These are phyloP conservation scores for Colletotrichum sp. DNA, from an alignment of 2,329 filamentous ascomycete species.

Conservation along the genomic window DNA sequence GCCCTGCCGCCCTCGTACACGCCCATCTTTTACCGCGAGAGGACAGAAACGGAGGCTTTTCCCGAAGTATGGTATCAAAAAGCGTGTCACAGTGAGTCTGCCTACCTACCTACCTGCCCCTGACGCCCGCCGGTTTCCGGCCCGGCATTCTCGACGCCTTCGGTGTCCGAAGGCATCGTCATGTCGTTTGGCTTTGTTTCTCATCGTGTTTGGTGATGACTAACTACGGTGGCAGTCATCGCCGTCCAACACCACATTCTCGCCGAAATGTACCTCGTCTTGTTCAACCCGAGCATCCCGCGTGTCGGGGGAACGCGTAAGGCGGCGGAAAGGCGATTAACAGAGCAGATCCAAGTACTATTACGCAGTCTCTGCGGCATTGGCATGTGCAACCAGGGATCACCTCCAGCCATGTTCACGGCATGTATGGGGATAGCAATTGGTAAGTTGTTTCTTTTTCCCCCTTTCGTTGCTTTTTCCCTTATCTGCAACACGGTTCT, in stretches of 20 bases:
- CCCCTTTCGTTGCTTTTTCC: neutral
- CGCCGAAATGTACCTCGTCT: conserved; percentile 60
- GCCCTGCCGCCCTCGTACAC: conserved; percentile 21
- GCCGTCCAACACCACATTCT: conserved; percentile 66
- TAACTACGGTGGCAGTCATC: conserved; percentile 47
- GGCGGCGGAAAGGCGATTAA: conserved; percentile 29
- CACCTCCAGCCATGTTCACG: conserved; percentile 61
- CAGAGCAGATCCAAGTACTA: conserved; percentile 49
- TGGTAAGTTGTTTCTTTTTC: neutral
- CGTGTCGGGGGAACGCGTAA: conserved; percentile 47
- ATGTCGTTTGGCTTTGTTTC: conserved; percentile 31
- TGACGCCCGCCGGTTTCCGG: neutral
- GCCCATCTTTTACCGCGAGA: conserved; percentile 22
- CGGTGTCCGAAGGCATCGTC: conserved; percentile 42
- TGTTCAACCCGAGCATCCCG: conserved; percentile 60
- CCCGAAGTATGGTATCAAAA: conserved; percentile 24
- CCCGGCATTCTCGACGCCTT: neutral
- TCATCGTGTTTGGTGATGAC: conserved; percentile 24
- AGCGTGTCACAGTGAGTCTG: conserved; percentile 19
- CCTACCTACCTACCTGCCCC: neutral
- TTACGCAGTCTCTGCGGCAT: conserved; percentile 64
- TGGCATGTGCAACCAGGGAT: conserved; percentile 61
- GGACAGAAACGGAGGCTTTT: conserved; percentile 39
- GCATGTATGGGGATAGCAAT: conserved; percentile 59
- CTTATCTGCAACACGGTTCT: neutral